These are phyloP conservation scores for Akanthomyces lecanii DNA, from an alignment of 2,329 filamentous ascomycete species.

Conservation along the genomic window DNA sequence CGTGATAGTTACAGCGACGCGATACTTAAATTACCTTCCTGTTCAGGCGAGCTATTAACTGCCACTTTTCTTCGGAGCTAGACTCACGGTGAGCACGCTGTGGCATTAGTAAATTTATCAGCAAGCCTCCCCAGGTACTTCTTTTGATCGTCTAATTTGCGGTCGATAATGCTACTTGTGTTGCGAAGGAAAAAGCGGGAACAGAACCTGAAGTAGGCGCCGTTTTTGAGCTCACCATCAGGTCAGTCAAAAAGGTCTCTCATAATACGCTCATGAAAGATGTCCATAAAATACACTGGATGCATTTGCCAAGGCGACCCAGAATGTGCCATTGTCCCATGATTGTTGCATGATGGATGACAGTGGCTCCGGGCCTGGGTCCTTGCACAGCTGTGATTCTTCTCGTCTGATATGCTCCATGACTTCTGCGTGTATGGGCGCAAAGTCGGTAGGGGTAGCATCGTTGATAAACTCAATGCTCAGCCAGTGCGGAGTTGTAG, in stretches of 20 bases:
- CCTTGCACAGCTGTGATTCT: not conserved
- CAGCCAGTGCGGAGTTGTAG: constrained; percentile 30
- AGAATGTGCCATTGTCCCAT: not conserved
- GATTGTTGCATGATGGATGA: not conserved
- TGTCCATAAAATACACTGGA: not conserved
- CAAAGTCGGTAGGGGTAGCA: constrained; percentile 2
- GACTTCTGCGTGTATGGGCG: constrained; percentile 14
- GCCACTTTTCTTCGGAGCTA: too few species aligned
- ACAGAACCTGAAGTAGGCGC: not conserved
- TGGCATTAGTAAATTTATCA: not conserved
- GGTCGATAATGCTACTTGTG: not conserved
- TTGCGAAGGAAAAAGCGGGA: not conserved
- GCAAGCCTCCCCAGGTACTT: not conserved
- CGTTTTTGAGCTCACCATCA: not conserved
- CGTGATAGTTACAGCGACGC: not conserved
- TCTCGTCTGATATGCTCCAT: constrained; percentile 9
- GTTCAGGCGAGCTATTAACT: not conserved
- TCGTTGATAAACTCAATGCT: constrained; percentile 29
- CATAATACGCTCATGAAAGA: not conserved
- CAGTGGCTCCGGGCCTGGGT: not conserved
- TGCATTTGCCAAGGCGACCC: not conserved
- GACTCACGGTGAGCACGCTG: too few species aligned
- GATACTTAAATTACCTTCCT: not conserved
- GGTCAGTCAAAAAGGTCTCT: not conserved
- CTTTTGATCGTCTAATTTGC: constrained; percentile 1